Percentiles rank a stretch among this genome's conserved stretches.
These are phyloP conservation scores for Ustilago trichophora DNA, from an alignment of 1,284 basidiomycete species.

Conservation along the genomic window DNA sequence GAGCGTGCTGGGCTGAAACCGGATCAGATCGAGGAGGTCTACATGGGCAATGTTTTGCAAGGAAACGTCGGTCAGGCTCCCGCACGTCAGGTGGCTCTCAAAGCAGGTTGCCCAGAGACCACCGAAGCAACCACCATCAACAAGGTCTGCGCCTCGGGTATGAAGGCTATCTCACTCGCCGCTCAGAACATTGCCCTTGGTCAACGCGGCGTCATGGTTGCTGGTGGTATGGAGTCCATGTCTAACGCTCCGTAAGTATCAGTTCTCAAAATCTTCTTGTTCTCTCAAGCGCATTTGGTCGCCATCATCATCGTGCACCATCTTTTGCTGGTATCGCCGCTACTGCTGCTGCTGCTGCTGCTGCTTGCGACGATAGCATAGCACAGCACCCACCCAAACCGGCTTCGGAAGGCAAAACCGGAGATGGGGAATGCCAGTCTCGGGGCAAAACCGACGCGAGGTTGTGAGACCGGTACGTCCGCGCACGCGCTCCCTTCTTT, in stretches of 20 bases:
- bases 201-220: constrained; percentile 67
- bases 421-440: too few species aligned
- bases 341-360: too few species aligned
- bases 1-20: constrained; percentile 84
- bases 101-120: constrained; percentile 82
- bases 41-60: constrained; percentile 81
- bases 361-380: too few species aligned
- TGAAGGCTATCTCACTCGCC: constrained; percentile 69
- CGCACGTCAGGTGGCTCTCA: constrained; percentile 73
- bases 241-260: constrained; percentile 67
- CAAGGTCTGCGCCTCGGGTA: constrained; percentile 71
- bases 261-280: too few species aligned
- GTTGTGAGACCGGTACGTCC: constrained; percentile 20
- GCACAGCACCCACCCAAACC: too few species aligned
- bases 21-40: constrained; percentile 87
- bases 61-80: constrained; percentile 68
- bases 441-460: constrained; percentile 8
- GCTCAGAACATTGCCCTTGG: constrained; percentile 68
- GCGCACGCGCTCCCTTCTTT: constrained; percentile 1
- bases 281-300: not conserved
- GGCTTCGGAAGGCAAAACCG: too few species aligned
- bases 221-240: constrained; percentile 70
- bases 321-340: too few species aligned
- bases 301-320: not conserved
- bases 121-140: constrained; percentile 99